These are phyloP conservation scores for Albugo candida DNA, from an alignment of 352 stramenopile genomes.

Conservation along the genomic window DNA sequence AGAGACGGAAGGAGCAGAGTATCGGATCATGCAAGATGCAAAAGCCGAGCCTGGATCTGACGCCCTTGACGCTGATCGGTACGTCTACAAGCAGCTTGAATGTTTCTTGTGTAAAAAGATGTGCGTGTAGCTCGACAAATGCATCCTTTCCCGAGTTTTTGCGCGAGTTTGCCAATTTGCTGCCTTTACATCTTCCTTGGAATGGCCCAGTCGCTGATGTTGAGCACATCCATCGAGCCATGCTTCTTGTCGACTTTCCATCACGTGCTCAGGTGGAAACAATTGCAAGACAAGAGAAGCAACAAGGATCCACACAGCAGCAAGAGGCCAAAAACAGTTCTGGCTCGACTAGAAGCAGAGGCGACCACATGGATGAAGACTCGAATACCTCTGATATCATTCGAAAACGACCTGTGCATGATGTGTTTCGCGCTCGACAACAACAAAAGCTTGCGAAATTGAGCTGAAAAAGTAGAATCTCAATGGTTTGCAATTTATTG, in stretches of 20 bases:
- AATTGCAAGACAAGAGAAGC: slow-evolving; percentile 31
- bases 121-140: slow-evolving; percentile 17
- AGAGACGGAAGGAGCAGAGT: neutral
- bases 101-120: neutral
- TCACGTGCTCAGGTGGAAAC: slow-evolving; percentile 46
- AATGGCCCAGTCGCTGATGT: slow-evolving; percentile 74
- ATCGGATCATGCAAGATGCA: neutral
- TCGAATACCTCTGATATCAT: slow-evolving; percentile 22
- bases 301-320: slow-evolving; percentile 31
- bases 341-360: neutral
- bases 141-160: slow-evolving; percentile 68
- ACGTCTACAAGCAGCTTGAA: neutral
- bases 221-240: slow-evolving; percentile 69
- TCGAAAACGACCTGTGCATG: slow-evolving; percentile 66
- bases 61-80: neutral
- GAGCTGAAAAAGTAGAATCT: slow-evolving; percentile 14
- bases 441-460: slow-evolving; percentile 74
- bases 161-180: slow-evolving; percentile 63
- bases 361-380: slow-evolving; percentile 15
- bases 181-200: slow-evolving; percentile 65
- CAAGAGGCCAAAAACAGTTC: slow-evolving; percentile 11
- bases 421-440: slow-evolving; percentile 71
- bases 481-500: no score
- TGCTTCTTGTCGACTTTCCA: slow-evolving; percentile 68
- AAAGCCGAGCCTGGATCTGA: neutral